Percentiles rank a stretch among this genome's conserved stretches.
Evolutionary conservation across 108 stramenopile species (phyloP).

Genomic region (Licmophora abbreviata): DNA sequence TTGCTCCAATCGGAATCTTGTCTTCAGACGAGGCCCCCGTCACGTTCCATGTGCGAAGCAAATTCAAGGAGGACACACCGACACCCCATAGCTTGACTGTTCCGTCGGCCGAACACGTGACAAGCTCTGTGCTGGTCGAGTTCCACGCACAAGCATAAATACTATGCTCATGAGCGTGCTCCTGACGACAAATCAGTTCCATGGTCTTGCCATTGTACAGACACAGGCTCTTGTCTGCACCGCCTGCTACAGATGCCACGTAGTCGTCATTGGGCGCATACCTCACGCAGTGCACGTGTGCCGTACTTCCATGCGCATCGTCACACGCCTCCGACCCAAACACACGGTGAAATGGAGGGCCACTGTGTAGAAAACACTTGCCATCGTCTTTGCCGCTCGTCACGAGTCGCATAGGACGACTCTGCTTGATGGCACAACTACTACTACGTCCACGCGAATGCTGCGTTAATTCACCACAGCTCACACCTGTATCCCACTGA

Average conservation of each 20-base stretch:
- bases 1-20: constrained; percentile 60
- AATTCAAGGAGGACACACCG: constrained; percentile 22
- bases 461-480: constrained; percentile 45
- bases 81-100: constrained; percentile 72
- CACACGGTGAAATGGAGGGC: constrained; percentile 89
- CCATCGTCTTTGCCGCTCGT: constrained; percentile 89
- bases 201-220: constrained; percentile 80
- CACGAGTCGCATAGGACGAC: constrained; percentile 80
- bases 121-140: constrained; percentile 52
- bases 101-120: constrained; percentile 91
- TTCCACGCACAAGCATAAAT: constrained; percentile 87
- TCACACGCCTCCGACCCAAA: constrained; percentile 44
- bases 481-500: constrained; percentile 56
- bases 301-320: constrained; percentile 45
- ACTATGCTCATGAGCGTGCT: constrained; percentile 60
- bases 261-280: constrained; percentile 74
- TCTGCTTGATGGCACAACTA: constrained; percentile 65
- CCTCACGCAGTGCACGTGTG: constrained; percentile 72
- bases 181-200: constrained; percentile 31
- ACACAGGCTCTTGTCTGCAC: constrained; percentile 73
- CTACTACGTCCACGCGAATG: constrained; percentile 57
- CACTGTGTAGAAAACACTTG: constrained; percentile 77
- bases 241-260: constrained; percentile 60
- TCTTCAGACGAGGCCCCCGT: constrained; percentile 11
- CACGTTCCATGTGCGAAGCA: constrained; percentile 46